A percentile compares a stretch with the other conserved stretches of the same genome.
phyloP scores from a whole-genome alignment of 164 flowering plant species.

The Dillenia suffruticosa region DNA sequence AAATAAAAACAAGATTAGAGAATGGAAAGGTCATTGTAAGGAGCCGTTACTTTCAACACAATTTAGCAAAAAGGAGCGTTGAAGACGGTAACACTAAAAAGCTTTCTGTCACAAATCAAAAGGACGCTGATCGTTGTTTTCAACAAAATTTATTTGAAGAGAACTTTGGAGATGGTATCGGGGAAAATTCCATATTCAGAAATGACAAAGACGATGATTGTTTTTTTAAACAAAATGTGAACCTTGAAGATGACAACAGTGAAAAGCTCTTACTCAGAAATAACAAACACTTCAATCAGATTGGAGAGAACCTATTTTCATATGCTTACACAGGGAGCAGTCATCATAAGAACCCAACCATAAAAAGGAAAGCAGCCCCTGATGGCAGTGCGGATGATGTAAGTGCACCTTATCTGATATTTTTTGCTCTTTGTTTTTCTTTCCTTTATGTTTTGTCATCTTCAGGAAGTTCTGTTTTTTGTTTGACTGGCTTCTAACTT shows the following conservation, averaged over 20 bases:
- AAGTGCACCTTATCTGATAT: slow-evolving; percentile 12
- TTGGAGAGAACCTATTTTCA: too few species aligned
- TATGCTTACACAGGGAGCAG: too few species aligned
- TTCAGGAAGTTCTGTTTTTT: background rate
- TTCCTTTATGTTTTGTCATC: background rate
- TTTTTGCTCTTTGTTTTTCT: background rate
- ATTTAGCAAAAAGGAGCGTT: slow-evolving; percentile 22
- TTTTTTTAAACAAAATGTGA: too few species aligned
- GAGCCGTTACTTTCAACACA: slow-evolving; percentile 56
- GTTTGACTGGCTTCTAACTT: background rate
- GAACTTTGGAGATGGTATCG: slow-evolving; percentile 7
- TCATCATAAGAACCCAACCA: background rate
- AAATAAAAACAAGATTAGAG: slow-evolving; percentile 20
- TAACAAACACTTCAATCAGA: too few species aligned
- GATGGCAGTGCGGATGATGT: slow-evolving; percentile 23
- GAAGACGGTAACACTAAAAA: slow-evolving; percentile 20
- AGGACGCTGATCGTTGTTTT: background rate
- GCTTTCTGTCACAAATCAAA: slow-evolving; percentile 13
- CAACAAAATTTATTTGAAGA: slow-evolving; percentile 10
- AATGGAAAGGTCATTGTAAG: slow-evolving; percentile 36
- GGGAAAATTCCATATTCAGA: too few species aligned
- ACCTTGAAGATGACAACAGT: too few species aligned
- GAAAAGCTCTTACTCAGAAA: too few species aligned
- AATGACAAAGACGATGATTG: too few species aligned
- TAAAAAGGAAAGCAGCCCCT: slow-evolving; percentile 38